Conservation (phyloP, 345 rosid species). For the Euphorbia tirucalli region DNA sequence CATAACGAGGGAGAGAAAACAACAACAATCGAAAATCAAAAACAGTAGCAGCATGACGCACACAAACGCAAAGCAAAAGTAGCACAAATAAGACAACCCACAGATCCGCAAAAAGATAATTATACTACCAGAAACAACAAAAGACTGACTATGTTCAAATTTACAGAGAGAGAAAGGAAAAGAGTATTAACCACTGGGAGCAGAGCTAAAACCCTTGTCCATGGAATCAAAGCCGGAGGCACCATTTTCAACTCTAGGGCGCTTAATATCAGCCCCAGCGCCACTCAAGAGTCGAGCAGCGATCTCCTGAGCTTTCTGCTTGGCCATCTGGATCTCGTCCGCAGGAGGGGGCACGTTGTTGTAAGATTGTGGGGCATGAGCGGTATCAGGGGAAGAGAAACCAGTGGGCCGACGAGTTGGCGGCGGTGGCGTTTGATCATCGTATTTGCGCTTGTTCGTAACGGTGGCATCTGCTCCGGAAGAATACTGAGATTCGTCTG, state of each 20-base stretch:
- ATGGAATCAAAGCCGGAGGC: conserved; percentile 51
- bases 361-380: conserved; percentile 47
- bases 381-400: conserved; percentile 70
- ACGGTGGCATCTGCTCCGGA: conserved; percentile 37
- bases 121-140: background rate
- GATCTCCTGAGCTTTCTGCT: conserved; percentile 86
- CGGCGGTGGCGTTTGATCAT: conserved; percentile 62
- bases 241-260: conserved; percentile 77
- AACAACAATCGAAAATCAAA: background rate
- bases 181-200: conserved; percentile 34
- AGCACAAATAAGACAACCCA: background rate
- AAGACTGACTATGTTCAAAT: background rate
- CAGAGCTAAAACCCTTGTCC: conserved; percentile 55
- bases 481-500: conserved; percentile 91
- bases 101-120: background rate
- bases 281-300: conserved; percentile 73
- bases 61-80: background rate
- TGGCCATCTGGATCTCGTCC: conserved; percentile 82
- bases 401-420: conserved; percentile 70
- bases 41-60: background rate
- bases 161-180: background rate
- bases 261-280: conserved; percentile 62
- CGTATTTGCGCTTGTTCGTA: conserved; percentile 80
- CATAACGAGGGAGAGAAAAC: background rate
- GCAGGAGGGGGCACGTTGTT: conserved; percentile 74